Evolutionary conservation across 2,329 filamentous ascomycete species (phyloP).

Genomic region (Beauveria brongniartii): DNA sequence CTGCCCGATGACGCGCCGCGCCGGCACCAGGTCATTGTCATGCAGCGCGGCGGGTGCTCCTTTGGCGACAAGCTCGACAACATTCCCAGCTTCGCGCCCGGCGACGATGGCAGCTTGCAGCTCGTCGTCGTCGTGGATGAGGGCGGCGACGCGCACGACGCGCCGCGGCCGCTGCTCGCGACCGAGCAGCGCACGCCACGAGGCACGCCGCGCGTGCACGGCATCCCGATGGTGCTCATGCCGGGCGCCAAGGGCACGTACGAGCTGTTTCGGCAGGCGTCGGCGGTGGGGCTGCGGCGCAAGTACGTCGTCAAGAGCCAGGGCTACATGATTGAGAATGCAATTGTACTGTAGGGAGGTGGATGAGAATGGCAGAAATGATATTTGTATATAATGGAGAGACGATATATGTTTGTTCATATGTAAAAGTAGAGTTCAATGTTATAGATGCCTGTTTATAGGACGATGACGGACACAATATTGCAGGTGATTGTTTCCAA

Average conservation of each 20-base stretch:
- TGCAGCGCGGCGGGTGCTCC: constrained; percentile 74
- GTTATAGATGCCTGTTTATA: too few relatives aligned
- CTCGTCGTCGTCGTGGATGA: constrained; percentile 67
- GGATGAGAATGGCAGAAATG: too few relatives aligned
- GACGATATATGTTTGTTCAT: neutral
- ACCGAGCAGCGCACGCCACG: constrained; percentile 61
- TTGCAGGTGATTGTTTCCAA: too few relatives aligned
- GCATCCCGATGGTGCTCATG: constrained; percentile 78
- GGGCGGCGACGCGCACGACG: constrained; percentile 30
- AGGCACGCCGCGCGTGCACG: constrained; percentile 61
- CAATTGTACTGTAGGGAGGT: constrained; percentile 49
- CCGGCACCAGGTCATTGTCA: constrained; percentile 68
- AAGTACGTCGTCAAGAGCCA: constrained; percentile 76
- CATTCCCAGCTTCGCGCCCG: constrained; percentile 63
- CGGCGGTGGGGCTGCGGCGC: constrained; percentile 65
- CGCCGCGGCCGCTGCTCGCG: constrained; percentile 63
- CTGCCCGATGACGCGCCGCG: constrained; percentile 43
- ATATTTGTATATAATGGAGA: neutral
- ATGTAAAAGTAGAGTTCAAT: too few relatives aligned
- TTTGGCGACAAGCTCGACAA: constrained; percentile 78
- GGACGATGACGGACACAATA: too few relatives aligned
- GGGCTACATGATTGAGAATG: constrained; percentile 69
- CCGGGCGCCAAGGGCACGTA: constrained; percentile 58
- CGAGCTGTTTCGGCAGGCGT: constrained; percentile 52
- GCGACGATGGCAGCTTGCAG: constrained; percentile 43